Evolutionary conservation across 1,284 basidiomycete genomes (phyloP), one percentile per base, ranked within the genome.

Genomic region (Butyriboletus regius): DNA sequence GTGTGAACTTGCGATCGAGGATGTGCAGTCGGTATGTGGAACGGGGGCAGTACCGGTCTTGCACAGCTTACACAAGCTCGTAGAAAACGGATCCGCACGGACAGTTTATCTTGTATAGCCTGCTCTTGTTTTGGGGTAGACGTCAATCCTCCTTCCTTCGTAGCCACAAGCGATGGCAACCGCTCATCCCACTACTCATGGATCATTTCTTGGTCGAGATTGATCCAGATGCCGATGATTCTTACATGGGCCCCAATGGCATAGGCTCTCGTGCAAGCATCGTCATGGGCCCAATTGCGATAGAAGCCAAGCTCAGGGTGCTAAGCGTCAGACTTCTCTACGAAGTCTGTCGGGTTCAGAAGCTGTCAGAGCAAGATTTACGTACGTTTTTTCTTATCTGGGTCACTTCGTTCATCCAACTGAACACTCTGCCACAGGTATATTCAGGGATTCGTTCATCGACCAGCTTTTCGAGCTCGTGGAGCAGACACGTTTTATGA

Each of bases 391-490:
- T 54, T 55, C 13, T 26, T 34, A 50, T 15, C 38, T 6, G 2
- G 4, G 13, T 50, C 7, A 3, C 8, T 4, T 8, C 33, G 5
- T 26, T 24, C 35, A 10, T 37, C 43, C 46, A 28, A 43, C 46
- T 57, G 42, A 60, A 39, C 28, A 39, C 20, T 24, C 46, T 60
- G 28, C 32, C 14, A 3, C 60, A 91, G 88, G 75, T 43, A 72
- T 87, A 41, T 96, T 96, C 64, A 78, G 82, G 60, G 88, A 92
- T 58, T 52, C 71, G 0, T 97, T 98, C 67, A 85, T 99, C 47
- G 86, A 93, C 56, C 83, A 88, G 60, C 71, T 99, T 35, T 97
- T 97, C 60, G 90, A 96, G 53, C 78, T 98, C 35, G 91, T 98
- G 33, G 95, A 99, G 66, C 82, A 88, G 58, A 97, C 96, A 0